phyloP scores from a whole-genome alignment of 2,329 filamentous ascomycete species.

The Neoscytalidium dimidiatum region DNA sequence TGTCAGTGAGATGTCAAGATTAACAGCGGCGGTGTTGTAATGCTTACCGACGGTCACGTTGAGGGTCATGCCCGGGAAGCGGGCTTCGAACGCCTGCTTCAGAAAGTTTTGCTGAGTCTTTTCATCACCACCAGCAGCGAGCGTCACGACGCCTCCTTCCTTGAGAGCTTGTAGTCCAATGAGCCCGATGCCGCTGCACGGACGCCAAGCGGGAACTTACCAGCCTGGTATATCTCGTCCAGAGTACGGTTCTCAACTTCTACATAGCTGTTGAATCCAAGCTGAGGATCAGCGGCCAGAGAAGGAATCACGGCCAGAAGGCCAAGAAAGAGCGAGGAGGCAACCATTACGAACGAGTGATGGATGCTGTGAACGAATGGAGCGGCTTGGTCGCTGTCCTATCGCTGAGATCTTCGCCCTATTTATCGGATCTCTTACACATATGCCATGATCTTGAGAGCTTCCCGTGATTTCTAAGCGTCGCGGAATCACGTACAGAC shows the following conservation, averaged over 20 bases:
- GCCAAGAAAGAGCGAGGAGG: neutral
- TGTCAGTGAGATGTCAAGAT: no score
- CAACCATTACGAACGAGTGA: neutral
- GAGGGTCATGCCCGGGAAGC: slow-evolving; percentile 53
- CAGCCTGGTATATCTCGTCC: slow-evolving; percentile 52
- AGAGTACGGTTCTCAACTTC: slow-evolving; percentile 50
- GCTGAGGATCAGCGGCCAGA: neutral
- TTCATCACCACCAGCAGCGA: slow-evolving; percentile 54
- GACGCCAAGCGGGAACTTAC: slow-evolving; percentile 26
- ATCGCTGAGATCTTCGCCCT: neutral
- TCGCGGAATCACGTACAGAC: neutral
- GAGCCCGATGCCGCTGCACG: neutral
- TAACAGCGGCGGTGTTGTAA: neutral
- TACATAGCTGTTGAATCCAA: neutral
- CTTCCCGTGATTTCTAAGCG: neutral
- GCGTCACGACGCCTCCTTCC: slow-evolving; percentile 51
- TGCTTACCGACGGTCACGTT: slow-evolving; percentile 54
- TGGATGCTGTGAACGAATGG: neutral
- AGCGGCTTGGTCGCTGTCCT: neutral
- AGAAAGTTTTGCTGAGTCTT: slow-evolving; percentile 40
- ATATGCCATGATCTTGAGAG: neutral
- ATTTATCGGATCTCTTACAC: neutral
- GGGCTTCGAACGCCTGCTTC: slow-evolving; percentile 47
- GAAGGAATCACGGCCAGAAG: neutral
- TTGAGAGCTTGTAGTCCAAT: slow-evolving; percentile 33